Evolutionary conservation across 2,329 filamentous ascomycete genomes (phyloP).

Genomic region (Xylariaceae sp.): DNA sequence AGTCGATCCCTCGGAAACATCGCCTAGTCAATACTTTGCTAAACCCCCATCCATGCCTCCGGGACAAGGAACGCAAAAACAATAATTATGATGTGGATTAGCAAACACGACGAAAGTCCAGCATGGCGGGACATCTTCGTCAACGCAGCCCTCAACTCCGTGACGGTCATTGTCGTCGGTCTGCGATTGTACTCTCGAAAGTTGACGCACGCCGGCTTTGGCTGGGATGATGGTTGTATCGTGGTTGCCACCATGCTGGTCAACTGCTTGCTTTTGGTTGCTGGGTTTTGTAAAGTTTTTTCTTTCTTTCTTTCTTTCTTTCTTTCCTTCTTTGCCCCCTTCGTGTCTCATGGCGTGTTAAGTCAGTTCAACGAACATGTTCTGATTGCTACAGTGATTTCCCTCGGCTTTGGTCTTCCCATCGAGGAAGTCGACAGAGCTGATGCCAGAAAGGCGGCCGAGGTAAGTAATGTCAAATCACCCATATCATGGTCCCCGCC

Average conservation of each 20-base stretch:
- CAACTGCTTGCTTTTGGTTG: neutral
- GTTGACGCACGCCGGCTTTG: conserved; percentile 13
- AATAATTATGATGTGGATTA: neutral
- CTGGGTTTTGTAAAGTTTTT: conserved; percentile 6
- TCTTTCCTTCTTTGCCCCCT: neutral
- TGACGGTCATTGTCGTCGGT: conserved; percentile 9
- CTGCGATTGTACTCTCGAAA: conserved; percentile 18
- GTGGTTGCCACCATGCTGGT: conserved; percentile 7
- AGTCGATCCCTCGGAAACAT: too few relatives aligned
- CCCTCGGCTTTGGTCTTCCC: conserved; percentile 10
- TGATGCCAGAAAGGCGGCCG: neutral
- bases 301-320: neutral
- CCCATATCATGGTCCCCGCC: too few relatives aligned
- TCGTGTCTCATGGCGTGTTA: too few relatives aligned
- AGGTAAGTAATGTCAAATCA: neutral
- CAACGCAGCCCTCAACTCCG: conserved; percentile 5
- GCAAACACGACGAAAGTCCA: neutral
- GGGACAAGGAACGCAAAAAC: too few relatives aligned
- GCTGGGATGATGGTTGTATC: conserved; percentile 23
- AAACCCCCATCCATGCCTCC: too few relatives aligned
- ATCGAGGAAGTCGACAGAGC: neutral
- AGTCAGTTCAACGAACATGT: neutral
- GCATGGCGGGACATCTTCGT: conserved; percentile 6
- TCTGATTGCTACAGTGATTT: neutral
- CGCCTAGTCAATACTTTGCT: too few relatives aligned